phyloP scores from a whole-genome alignment of 768 basidiomycete species.

The Lentinula sp. region DNA sequence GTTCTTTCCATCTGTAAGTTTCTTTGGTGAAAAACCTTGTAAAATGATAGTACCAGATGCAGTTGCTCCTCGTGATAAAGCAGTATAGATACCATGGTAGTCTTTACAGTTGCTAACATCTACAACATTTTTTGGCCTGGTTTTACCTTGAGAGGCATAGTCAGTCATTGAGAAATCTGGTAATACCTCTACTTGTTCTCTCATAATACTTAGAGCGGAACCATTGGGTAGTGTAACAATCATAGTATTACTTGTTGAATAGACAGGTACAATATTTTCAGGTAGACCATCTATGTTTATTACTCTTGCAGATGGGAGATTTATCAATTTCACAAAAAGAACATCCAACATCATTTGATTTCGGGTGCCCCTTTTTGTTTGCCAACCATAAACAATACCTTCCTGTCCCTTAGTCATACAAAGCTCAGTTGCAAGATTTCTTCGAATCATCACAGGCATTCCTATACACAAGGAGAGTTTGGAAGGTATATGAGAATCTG shows the following conservation, averaged over 20 bases:
- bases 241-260: not conserved
- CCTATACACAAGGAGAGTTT: constrained; percentile 12
- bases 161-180: constrained; percentile 23
- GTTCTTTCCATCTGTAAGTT: constrained; percentile 17
- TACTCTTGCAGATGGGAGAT: not conserved
- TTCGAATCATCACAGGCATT: constrained; percentile 11
- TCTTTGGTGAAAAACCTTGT: constrained; percentile 14
- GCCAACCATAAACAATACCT: constrained; percentile 9
- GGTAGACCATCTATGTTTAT: constrained; percentile 8
- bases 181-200: constrained; percentile 17
- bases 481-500: constrained; percentile 4
- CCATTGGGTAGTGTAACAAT: not conserved
- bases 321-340: constrained; percentile 10
- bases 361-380: not conserved
- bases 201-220: not conserved
- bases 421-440: constrained; percentile 11
- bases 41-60: constrained; percentile 25
- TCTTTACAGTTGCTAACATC: constrained; percentile 16
- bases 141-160: constrained; percentile 23
- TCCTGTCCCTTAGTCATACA: constrained; percentile 2
- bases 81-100: constrained; percentile 22
- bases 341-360: constrained; percentile 2
- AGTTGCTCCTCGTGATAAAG: constrained; percentile 20
- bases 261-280: constrained; percentile 14
- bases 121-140: constrained; percentile 20